These are phyloP conservation scores for Pythium graminicola DNA, from an alignment of 352 stramenopile genomes.

Conservation along the genomic window DNA sequence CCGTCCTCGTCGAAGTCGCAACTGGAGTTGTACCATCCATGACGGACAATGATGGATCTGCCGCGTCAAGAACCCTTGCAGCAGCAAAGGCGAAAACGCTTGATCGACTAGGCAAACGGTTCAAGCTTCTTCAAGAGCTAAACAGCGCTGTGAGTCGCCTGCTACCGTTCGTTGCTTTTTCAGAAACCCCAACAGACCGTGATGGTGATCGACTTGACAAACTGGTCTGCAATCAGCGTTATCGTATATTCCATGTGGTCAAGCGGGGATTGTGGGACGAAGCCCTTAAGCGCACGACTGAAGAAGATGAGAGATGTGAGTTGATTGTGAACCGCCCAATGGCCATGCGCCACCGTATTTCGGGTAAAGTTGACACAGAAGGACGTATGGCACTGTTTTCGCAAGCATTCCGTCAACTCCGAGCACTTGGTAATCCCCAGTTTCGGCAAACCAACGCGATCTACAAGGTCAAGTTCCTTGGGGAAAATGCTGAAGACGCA, in stretches of 20 bases:
- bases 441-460: constrained; percentile 64
- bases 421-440: constrained; percentile 48
- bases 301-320: constrained; percentile 43
- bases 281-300: constrained; percentile 45
- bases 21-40: constrained; percentile 15
- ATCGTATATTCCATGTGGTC: constrained; percentile 65
- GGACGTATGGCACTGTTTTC: constrained; percentile 71
- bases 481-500: constrained; percentile 81
- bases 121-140: constrained; percentile 71
- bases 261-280: constrained; percentile 72
- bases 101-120: constrained; percentile 49
- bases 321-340: constrained; percentile 75
- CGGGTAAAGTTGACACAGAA: constrained; percentile 48
- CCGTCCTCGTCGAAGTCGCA: constrained; percentile 53
- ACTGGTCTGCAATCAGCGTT: constrained; percentile 38
- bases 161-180: constrained; percentile 42
- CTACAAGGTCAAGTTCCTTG: constrained; percentile 82
- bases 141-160: constrained; percentile 55
- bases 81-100: background rate
- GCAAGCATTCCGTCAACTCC: constrained; percentile 80
- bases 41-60: background rate
- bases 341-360: constrained; percentile 69
- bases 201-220: constrained; percentile 16
- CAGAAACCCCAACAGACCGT: background rate
- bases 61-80: background rate